phyloP scores from a whole-genome alignment of 345 rosid genomes.

The Dipteronia sinensis region DNA sequence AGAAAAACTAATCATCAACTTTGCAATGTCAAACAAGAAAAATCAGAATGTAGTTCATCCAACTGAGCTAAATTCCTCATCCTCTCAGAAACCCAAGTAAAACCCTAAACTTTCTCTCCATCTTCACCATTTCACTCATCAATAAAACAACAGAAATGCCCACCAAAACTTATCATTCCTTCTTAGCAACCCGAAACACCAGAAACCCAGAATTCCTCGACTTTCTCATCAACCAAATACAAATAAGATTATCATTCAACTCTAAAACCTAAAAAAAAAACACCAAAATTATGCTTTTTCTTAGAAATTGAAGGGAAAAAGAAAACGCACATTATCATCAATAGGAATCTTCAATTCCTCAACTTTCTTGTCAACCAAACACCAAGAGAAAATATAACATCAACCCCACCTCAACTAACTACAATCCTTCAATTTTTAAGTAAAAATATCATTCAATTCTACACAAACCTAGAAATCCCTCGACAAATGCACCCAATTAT shows the following conservation, averaged over 20 bases:
- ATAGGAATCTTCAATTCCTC: slow-evolving; percentile 14
- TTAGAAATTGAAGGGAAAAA: neutral
- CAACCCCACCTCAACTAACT: neutral
- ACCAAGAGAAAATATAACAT: neutral
- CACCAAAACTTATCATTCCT: neutral
- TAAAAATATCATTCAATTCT: neutral
- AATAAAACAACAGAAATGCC: neutral
- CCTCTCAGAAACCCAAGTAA: neutral
- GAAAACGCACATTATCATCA: slow-evolving; percentile 65
- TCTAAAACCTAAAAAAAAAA: neutral
- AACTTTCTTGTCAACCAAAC: neutral
- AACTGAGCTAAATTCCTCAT: neutral
- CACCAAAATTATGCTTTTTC: neutral
- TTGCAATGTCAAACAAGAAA: neutral
- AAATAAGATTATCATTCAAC: neutral
- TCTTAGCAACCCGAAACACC: neutral
- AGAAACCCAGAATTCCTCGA: neutral
- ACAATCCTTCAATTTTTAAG: neutral
- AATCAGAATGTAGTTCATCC: neutral
- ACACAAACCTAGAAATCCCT: neutral
- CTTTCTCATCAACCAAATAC: slow-evolving; percentile 1
- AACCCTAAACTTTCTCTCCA: neutral
- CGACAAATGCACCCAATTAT: neutral
- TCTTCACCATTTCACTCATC: neutral
- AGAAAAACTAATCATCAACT: slow-evolving; percentile 17